phyloP scores from a whole-genome alignment of 257 asterid genomes.

The Jacaranda mimosifolia region DNA sequence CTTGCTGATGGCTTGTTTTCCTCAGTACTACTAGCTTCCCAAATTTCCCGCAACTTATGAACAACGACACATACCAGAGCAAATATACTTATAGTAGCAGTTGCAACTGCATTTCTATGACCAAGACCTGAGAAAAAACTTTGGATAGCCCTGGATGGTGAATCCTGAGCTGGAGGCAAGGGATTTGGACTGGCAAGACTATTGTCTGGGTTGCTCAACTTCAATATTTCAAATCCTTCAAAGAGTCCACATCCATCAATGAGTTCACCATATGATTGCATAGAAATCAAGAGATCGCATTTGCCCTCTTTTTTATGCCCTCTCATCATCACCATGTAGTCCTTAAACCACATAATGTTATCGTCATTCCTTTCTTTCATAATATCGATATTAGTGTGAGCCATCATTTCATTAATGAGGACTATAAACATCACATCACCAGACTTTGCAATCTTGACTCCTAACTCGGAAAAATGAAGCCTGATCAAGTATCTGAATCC shows the following conservation, averaged over 20 bases:
- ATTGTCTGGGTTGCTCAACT: constrained; percentile 56
- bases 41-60: constrained; percentile 40
- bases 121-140: constrained; percentile 14
- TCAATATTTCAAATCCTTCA: neutral
- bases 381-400: constrained; percentile 40
- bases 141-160: neutral
- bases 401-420: constrained; percentile 49
- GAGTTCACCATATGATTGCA: neutral
- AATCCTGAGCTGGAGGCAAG: constrained; percentile 11
- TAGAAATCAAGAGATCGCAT: constrained; percentile 32
- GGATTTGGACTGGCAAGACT: constrained; percentile 10
- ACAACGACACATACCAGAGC: constrained; percentile 37
- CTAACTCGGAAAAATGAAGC: constrained; percentile 60
- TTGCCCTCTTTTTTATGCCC: constrained; percentile 54
- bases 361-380: constrained; percentile 44
- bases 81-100: constrained; percentile 37
- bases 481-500: constrained; percentile 65
- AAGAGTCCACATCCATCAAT: neutral
- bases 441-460: constrained; percentile 35
- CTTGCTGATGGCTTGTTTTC: constrained; percentile 33
- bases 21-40: constrained; percentile 37
- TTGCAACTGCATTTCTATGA: constrained; percentile 42
- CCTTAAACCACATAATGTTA: constrained; percentile 42
- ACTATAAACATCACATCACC: constrained; percentile 31
- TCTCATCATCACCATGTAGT: constrained; percentile 51